These are phyloP conservation scores for Cladosporium sp. DNA, from an alignment of 2,329 filamentous ascomycete genomes.

Conservation along the genomic window DNA sequence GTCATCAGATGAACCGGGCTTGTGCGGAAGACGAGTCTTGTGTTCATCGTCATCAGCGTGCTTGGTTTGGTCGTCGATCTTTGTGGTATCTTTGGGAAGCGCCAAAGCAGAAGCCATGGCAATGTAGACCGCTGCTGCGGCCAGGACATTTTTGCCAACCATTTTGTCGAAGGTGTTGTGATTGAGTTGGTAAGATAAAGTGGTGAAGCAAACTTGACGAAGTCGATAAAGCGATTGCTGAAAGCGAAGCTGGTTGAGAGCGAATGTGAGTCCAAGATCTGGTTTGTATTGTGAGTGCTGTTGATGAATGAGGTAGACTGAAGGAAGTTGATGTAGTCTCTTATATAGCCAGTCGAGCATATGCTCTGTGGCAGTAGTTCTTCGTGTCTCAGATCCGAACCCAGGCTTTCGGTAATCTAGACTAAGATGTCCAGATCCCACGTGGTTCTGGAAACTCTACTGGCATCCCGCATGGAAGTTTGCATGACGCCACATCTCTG, in stretches of 20 bases:
- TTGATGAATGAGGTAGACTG: not conserved
- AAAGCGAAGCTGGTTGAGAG: not conserved
- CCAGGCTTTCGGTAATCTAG: not conserved
- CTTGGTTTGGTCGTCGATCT: not conserved
- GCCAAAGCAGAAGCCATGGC: conserved; percentile 4
- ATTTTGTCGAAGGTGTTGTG: not conserved
- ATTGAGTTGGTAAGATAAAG: not conserved
- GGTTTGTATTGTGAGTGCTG: not conserved
- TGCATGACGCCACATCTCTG: not conserved
- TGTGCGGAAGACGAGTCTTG: conserved; percentile 1
- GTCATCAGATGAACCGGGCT: not conserved
- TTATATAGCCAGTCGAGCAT: not conserved
- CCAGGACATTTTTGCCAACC: conserved; percentile 4
- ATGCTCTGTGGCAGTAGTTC: not conserved
- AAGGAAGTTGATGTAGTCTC: not conserved
- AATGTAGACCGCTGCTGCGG: conserved; percentile 2
- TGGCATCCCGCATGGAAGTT: not conserved
- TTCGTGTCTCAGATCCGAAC: not conserved
- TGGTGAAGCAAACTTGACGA: not conserved
- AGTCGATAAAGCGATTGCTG: not conserved
- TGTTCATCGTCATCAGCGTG: not conserved
- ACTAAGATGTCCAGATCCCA: not conserved
- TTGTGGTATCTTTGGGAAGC: not conserved
- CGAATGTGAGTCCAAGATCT: conserved; percentile 4
- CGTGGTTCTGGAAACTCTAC: conserved; percentile 9